These are phyloP conservation scores for Claviceps pusilla DNA, from an alignment of 2,329 filamentous ascomycete species.

Conservation along the genomic window DNA sequence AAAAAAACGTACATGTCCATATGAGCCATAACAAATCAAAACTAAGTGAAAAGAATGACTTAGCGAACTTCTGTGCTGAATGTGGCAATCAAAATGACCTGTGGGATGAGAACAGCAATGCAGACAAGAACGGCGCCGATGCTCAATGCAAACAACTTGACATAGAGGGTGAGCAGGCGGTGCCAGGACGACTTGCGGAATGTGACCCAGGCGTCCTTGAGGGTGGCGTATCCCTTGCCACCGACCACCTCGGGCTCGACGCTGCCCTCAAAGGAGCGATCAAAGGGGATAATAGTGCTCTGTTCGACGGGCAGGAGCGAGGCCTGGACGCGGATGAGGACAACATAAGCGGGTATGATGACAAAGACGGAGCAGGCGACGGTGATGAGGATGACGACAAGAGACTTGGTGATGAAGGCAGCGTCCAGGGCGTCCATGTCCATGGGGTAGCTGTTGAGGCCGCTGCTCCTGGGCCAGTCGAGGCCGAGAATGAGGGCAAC, in stretches of 20 bases:
- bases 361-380: constrained; percentile 44
- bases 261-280: constrained; percentile 68
- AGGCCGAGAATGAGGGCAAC: constrained; percentile 31
- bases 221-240: constrained; percentile 54
- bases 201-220: constrained; percentile 64
- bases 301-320: constrained; percentile 69
- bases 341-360: constrained; percentile 60
- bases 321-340: constrained; percentile 71
- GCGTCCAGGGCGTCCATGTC: constrained; percentile 15
- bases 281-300: constrained; percentile 77
- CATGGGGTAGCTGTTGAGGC: constrained; percentile 21
- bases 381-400: constrained; percentile 29
- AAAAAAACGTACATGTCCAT: background rate
- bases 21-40: background rate
- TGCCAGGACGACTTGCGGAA: constrained; percentile 60
- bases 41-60: background rate
- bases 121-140: constrained; percentile 32
- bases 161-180: constrained; percentile 58
- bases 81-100: constrained; percentile 30
- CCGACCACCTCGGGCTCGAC: constrained; percentile 61
- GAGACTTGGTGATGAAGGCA: constrained; percentile 23
- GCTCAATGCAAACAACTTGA: constrained; percentile 51
- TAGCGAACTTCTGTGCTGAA: constrained; percentile 3
- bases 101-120: constrained; percentile 29
- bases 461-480: constrained; percentile 20